These are phyloP conservation scores for Melocanna baccifera DNA, from an alignment of 176 grass and related monocot genomes.

Conservation along the genomic window DNA sequence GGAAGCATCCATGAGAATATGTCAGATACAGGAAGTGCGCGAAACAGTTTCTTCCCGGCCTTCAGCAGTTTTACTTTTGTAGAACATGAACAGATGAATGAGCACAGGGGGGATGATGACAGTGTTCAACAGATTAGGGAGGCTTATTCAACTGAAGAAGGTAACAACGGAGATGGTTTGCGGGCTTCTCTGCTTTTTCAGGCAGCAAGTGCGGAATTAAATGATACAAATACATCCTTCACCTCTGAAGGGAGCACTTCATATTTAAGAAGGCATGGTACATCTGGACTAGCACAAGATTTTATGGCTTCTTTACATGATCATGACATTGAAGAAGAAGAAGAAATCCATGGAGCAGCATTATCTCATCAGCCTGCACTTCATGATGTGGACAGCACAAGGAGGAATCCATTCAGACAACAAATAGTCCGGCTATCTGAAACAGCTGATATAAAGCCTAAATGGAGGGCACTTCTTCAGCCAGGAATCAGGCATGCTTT, in stretches of 20 bases:
- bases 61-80: slow-evolving; percentile 66
- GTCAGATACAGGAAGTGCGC: slow-evolving; percentile 57
- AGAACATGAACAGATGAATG: slow-evolving; percentile 56
- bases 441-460: slow-evolving; percentile 50
- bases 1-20: slow-evolving; percentile 78
- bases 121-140: slow-evolving; percentile 51
- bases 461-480: slow-evolving; percentile 64
- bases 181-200: slow-evolving; percentile 65
- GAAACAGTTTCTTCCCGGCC: slow-evolving; percentile 64
- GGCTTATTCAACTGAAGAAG: slow-evolving; percentile 22
- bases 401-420: slow-evolving; percentile 40
- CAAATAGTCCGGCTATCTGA: slow-evolving; percentile 65
- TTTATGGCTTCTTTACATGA: slow-evolving; percentile 49
- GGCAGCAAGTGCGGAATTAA: slow-evolving; percentile 48
- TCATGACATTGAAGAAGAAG: slow-evolving; percentile 55
- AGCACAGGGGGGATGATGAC: slow-evolving; percentile 48
- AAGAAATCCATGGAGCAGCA: slow-evolving; percentile 46
- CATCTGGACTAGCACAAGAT: slow-evolving; percentile 33
- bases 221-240: slow-evolving; percentile 47
- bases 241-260: slow-evolving; percentile 49
- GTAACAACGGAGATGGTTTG: slow-evolving; percentile 49
- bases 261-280: slow-evolving; percentile 51
- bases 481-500: slow-evolving; percentile 79
- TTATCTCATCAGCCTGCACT: slow-evolving; percentile 59
- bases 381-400: slow-evolving; percentile 44